Base-by-base conservation (phyloP, 192 early-diverging fungal species). In the Pilobolus umbonatus region DNA sequence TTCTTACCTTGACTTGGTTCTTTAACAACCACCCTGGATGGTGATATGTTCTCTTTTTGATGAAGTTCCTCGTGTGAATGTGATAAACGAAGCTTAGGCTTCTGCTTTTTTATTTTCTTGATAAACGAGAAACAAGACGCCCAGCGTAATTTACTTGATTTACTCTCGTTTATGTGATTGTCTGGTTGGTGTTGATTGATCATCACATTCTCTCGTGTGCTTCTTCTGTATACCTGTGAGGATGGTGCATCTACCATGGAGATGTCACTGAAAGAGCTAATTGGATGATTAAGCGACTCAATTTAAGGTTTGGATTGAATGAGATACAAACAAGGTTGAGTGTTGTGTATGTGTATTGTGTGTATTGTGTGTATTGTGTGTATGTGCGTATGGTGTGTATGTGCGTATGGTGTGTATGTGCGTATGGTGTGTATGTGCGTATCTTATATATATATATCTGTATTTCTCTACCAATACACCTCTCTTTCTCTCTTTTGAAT, bases 101-200 rank as follows among this genome's bases (percentile, higher is more conserved):
- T 54, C 35, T 54, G 35, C 38, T 54, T 54, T 35, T 54, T 54
- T 34, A 54, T 22, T 36, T 54, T 54, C 38, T 31, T 22, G 32
- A 54, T 54, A 25, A 54, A 54, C 11, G 52, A 36, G 11, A 54
- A 54, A 22, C 52, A 54, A 21, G 52, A 54, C 52, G 52, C 35
- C 52, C 52, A 54, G 52, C 52, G 52, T 38, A 54, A 54, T 34
- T 54, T 54, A 22, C 34, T 31, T 26, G 52, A 14, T 54, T 54
- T 54, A 15, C 15, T 9, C 38, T 54, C 52, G 19, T 38, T 24
- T 22, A 4, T 53, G 36, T 21, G 7, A 35, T 36, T 35, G 5
- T 30, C 48, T 42, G 10, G 4, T 4, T 17, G 14, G 39, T 1
- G 19, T 15, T 42, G 14, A 2, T 9, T 42, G 4, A 42, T 12